Conservation (phyloP, 148 eudicot genomes). For the Pouteria glomerata region DNA sequence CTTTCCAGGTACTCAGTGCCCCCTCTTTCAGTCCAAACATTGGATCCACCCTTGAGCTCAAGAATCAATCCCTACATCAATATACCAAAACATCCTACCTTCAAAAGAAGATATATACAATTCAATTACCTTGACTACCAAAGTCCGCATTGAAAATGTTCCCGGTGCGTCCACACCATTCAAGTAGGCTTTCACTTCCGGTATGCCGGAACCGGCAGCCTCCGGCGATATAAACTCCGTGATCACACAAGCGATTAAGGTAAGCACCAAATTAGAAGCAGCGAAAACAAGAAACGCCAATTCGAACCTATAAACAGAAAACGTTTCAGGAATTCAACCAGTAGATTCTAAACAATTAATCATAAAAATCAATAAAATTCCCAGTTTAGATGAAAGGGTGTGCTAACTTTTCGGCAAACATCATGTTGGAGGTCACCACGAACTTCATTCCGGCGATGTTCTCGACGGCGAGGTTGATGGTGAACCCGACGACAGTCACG, state of each 20-base stretch:
- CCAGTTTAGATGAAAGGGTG: not conserved
- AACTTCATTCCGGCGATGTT: conserved; percentile 83
- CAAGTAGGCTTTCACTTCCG: conserved; percentile 93
- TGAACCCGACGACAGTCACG: conserved; percentile 66
- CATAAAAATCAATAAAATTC: not conserved
- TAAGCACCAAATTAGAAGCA: conserved; percentile 62
- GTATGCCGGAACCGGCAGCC: conserved; percentile 94
- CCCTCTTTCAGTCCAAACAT: too few species aligned
- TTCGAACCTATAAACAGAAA: conserved; percentile 35
- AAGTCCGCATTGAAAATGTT: conserved; percentile 61
- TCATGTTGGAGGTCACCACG: conserved; percentile 85
- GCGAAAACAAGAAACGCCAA: conserved; percentile 69
- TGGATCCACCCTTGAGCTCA: too few species aligned
- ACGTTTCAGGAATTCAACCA: not conserved
- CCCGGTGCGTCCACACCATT: conserved; percentile 97
- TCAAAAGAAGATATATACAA: too few species aligned
- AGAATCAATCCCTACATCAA: too few species aligned
- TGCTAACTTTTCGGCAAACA: conserved; percentile 49
- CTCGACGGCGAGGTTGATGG: conserved; percentile 71
- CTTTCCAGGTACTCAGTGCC: too few species aligned
- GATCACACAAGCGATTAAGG: conserved; percentile 62
- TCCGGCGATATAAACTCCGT: conserved; percentile 74
- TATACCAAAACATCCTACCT: too few species aligned
- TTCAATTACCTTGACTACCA: conserved; percentile 66
- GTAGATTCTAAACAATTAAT: not conserved